Conservation (phyloP, 208 protist species). For the Crithidia bombi region DNA sequence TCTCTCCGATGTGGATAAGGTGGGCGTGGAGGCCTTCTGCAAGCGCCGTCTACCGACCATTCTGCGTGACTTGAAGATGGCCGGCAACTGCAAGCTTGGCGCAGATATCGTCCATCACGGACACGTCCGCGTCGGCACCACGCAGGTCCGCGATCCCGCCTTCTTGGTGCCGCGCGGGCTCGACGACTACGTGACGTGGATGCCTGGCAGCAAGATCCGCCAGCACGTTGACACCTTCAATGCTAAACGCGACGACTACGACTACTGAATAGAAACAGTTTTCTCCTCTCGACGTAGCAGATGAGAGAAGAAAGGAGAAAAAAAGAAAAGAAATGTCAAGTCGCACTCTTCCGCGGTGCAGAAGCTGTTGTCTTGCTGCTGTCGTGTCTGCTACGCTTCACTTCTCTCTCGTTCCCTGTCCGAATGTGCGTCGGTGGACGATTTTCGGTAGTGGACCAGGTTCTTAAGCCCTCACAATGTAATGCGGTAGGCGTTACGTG, state of each 20-base stretch:
- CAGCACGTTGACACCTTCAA: conserved; percentile 91
- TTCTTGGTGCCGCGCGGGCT: conserved; percentile 86
- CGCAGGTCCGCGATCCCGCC: conserved; percentile 86
- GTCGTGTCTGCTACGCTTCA: no score
- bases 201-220: conserved; percentile 88
- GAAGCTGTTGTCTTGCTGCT: background rate
- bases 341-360: background rate
- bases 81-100: conserved; percentile 86
- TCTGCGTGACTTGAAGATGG: conserved; percentile 87
- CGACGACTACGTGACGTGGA: conserved; percentile 91
- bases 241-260: conserved; percentile 85
- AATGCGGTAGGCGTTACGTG: no score
- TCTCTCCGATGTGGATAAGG: conserved; percentile 89
- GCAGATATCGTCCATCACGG: conserved; percentile 88
- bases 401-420: no score
- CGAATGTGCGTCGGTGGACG: no score
- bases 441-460: no score
- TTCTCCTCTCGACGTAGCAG: no score
- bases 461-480: no score
- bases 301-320: background rate
- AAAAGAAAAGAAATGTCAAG: background rate
- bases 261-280: conserved; percentile 39
- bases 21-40: conserved; percentile 91
- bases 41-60: conserved; percentile 88
- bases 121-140: conserved; percentile 89